These are phyloP conservation scores for Arachnomyces sp. DNA, from an alignment of 2,329 filamentous ascomycete genomes.

Conservation along the genomic window DNA sequence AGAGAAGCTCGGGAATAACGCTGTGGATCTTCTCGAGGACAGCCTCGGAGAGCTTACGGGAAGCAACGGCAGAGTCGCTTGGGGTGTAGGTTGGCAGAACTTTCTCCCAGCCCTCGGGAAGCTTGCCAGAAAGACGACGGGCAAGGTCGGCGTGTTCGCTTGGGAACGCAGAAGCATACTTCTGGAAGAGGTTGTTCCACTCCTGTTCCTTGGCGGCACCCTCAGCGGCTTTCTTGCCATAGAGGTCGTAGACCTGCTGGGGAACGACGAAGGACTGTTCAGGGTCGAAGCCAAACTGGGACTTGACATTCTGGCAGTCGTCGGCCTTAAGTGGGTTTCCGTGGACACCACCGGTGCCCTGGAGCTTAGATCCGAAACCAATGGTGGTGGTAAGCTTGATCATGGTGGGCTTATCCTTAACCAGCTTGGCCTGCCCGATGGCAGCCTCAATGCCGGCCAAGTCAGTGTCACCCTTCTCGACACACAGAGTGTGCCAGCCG, in stretches of 20 bases:
- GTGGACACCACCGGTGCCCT: conserved; percentile 94
- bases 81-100: conserved; percentile 84
- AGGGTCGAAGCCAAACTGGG: conserved; percentile 92
- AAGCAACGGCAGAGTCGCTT: conserved; percentile 74
- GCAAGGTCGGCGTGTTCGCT: conserved; percentile 70
- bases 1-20: conserved; percentile 80
- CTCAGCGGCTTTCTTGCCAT: conserved; percentile 74
- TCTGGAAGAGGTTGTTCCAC: conserved; percentile 89
- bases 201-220: conserved; percentile 86
- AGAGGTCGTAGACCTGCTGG: conserved; percentile 87
- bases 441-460: conserved; percentile 81
- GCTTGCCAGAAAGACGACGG: conserved; percentile 72
- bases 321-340: conserved; percentile 92
- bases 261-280: conserved; percentile 88
- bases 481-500: conserved; percentile 84
- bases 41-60: conserved; percentile 91
- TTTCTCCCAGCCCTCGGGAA: conserved; percentile 97
- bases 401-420: conserved; percentile 92
- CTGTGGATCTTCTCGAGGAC: conserved; percentile 83
- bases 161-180: conserved; percentile 73
- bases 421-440: conserved; percentile 73
- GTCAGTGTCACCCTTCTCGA: conserved; percentile 83
- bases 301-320: conserved; percentile 88
- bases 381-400: conserved; percentile 98
- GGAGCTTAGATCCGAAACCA: conserved; percentile 84